These are phyloP conservation scores for Lithospermum erythrorhizon DNA, from an alignment of 257 asterid genomes.

Conservation along the genomic window DNA sequence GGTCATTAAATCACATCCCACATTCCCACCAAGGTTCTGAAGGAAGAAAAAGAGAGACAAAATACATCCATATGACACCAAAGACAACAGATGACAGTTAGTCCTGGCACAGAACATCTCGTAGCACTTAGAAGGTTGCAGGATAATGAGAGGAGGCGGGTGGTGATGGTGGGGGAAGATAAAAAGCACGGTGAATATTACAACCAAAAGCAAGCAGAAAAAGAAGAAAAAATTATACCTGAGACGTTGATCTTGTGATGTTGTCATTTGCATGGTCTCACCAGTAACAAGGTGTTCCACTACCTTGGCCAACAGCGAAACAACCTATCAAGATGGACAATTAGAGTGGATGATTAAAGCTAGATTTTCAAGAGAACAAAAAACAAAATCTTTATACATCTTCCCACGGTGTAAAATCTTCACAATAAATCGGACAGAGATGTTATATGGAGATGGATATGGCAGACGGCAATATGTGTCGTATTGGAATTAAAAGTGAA, in stretches of 20 bases:
- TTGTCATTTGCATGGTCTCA: conserved; percentile 95
- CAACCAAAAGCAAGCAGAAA: background rate
- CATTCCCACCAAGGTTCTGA: background rate
- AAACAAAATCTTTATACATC: background rate
- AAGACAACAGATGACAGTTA: no score
- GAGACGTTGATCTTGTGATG: conserved; percentile 76
- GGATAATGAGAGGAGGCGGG: background rate
- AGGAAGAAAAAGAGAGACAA: background rate
- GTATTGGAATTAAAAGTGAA: background rate
- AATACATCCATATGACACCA: background rate
- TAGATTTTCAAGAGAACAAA: background rate
- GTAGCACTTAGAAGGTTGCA: background rate
- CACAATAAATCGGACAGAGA: background rate
- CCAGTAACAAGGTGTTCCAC: conserved; percentile 97
- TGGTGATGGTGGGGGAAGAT: background rate
- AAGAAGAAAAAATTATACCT: conserved; percentile 34
- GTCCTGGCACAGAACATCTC: background rate
- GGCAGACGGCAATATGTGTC: background rate
- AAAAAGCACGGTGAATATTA: no score
- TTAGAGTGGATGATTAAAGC: background rate
- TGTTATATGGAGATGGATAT: background rate
- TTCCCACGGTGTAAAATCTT: background rate
- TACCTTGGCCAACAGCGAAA: conserved; percentile 76
- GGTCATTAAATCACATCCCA: background rate
- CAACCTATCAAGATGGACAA: conserved; percentile 42